Evolutionary conservation across 805 yeast genomes (phyloP), one percentile per base, ranked within the genome.

Genomic region (Lachancea meyersii): DNA sequence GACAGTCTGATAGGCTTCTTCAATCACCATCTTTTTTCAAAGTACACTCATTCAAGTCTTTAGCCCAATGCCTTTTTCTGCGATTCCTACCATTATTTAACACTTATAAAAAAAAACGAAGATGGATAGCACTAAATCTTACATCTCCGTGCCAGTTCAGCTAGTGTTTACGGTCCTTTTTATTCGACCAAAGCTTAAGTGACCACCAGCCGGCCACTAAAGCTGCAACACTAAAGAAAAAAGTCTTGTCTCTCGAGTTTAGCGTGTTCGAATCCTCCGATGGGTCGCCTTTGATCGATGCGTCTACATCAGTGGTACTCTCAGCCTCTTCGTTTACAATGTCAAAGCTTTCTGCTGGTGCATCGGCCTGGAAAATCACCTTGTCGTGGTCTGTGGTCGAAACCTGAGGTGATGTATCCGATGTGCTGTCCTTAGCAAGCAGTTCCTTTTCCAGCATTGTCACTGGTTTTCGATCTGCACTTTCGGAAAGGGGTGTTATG

Each of bases 401-500:
- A 26, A 45, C 45, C 5, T 38, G 20, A 9, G 45, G 45, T 34
- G 30, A 16, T n/a, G 18, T 40, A 11, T 28, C 37, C 11, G 36
- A 32, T 2, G 17, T 18, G 24, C 31, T 17, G 16, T 31, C 32
- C 16, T 35, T 21, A 14, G 44, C 38, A 5, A 34, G 20, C n/a
- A 58, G 31, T 44, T 51, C 42, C 32, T 58, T 57, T 44, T 58
- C 65, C 4, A 55, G 8, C 33, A 47, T 33, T 4, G 64, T 60
- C n/a, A 60, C 58, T 17, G 57, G 53, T 1, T 64, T 70, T 34
- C 65, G 63, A 10, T 71, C 70, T 38, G 76, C 79, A 48, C 72
- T 71, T 35, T 71, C 68, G 27, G 75, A 68, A 2, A 77, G 70
- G 40, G 76, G 75, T 33, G 70, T 70, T 21, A 61, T 54, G 39